These are phyloP conservation scores for Penicillium sp. DNA, from an alignment of 2,329 filamentous ascomycete genomes.

Conservation along the genomic window DNA sequence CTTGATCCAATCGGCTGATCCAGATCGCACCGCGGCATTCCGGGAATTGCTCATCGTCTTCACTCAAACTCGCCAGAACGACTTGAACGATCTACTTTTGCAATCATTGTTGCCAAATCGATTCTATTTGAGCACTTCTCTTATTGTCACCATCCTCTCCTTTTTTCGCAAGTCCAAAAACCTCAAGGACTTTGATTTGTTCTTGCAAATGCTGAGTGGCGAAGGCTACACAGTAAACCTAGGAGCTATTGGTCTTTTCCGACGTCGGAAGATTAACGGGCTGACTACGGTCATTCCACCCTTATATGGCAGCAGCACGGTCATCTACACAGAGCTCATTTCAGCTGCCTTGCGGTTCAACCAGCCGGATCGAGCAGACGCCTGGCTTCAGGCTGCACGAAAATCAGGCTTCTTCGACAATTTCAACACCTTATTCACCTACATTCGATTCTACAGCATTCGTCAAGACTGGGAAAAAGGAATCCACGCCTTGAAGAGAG, in stretches of 20 bases:
- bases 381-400: slow-evolving; percentile 42
- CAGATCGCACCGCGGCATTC: slow-evolving; percentile 38
- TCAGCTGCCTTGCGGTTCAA: slow-evolving; percentile 43
- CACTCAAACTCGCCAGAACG: slow-evolving; percentile 41
- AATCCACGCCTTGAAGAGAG: slow-evolving; percentile 33
- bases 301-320: slow-evolving; percentile 34
- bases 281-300: slow-evolving; percentile 42
- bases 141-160: slow-evolving; percentile 41
- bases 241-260: slow-evolving; percentile 28
- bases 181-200: slow-evolving; percentile 44
- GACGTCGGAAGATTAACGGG: slow-evolving; percentile 36
- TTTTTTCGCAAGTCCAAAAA: slow-evolving; percentile 46
- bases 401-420: slow-evolving; percentile 41
- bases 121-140: slow-evolving; percentile 38
- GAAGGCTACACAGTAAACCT: slow-evolving; percentile 40
- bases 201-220: slow-evolving; percentile 41
- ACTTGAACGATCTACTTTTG: slow-evolving; percentile 42
- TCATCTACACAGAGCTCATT: slow-evolving; percentile 41
- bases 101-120: slow-evolving; percentile 41
- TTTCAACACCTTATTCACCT: slow-evolving; percentile 39
- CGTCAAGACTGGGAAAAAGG: slow-evolving; percentile 42
- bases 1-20: slow-evolving; percentile 38
- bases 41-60: slow-evolving; percentile 42
- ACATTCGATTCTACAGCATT: slow-evolving; percentile 41
- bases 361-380: slow-evolving; percentile 44